These are phyloP conservation scores for Caryopteris hybrid DNA, from an alignment of 305 asterid genomes.

Conservation along the genomic window DNA sequence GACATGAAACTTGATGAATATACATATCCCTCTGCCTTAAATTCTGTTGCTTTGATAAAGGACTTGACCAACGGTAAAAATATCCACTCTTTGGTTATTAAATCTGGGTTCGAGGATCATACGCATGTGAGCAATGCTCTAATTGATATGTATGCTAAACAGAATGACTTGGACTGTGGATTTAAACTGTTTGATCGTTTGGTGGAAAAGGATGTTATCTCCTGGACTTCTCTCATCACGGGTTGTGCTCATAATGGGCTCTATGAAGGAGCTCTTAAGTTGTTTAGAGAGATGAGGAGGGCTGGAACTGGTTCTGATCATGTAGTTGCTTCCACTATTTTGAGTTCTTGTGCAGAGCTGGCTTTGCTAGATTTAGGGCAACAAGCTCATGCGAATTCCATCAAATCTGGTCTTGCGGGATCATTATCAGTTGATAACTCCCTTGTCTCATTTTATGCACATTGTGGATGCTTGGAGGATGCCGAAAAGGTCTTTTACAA, in stretches of 20 bases:
- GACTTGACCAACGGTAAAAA: conserved; percentile 37
- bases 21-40: conserved; percentile 70
- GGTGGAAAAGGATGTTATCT: conserved; percentile 65
- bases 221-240: conserved; percentile 82
- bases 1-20: conserved; percentile 62
- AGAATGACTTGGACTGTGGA: conserved; percentile 40
- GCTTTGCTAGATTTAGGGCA: conserved; percentile 67
- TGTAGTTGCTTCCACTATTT: conserved; percentile 49
- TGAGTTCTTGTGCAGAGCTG: conserved; percentile 73
- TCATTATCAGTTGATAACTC: conserved; percentile 65
- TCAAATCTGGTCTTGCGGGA: conserved; percentile 39
- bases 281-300: conserved; percentile 56
- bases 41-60: conserved; percentile 50
- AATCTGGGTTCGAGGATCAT: conserved; percentile 53
- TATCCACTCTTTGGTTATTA: conserved; percentile 56
- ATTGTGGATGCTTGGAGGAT: conserved; percentile 64
- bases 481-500: conserved; percentile 49
- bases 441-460: conserved; percentile 67
- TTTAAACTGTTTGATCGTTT: conserved; percentile 34
- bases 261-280: conserved; percentile 56
- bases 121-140: conserved; percentile 64
- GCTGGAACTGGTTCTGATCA: conserved; percentile 47
- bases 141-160: conserved; percentile 85
- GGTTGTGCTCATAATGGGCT: conserved; percentile 62
- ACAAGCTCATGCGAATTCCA: conserved; percentile 56